A percentile compares a stretch with the other conserved stretches of the same genome.
phyloP scores from a whole-genome alignment of 2,329 filamentous ascomycete genomes.

The Sphaerulina populicola region DNA sequence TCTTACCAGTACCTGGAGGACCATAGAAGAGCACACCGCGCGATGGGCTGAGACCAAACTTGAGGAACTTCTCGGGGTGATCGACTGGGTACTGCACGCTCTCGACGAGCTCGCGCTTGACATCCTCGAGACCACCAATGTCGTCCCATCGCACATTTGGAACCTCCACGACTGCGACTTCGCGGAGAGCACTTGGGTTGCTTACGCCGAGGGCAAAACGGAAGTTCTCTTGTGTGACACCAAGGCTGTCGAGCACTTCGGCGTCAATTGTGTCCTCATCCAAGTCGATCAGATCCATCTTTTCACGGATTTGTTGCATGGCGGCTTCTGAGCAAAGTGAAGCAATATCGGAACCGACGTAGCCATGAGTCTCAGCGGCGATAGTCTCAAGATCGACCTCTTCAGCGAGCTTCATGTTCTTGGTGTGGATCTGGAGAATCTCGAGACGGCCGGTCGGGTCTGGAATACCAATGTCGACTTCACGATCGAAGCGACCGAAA shows the following conservation, averaged over 20 bases:
- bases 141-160: slow-evolving; percentile 99
- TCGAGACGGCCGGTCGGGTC: slow-evolving; percentile 97
- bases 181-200: slow-evolving; percentile 95
- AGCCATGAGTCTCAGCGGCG: slow-evolving; percentile 95
- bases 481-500: slow-evolving; percentile 97
- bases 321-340: slow-evolving; percentile 97
- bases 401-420: slow-evolving; percentile 99
- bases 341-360: slow-evolving; percentile 95
- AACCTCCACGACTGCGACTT: slow-evolving; percentile 97
- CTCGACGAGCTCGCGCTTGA: slow-evolving; percentile 99
- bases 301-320: slow-evolving; percentile 99
- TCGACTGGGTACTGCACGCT: slow-evolving; percentile 98
- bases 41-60: slow-evolving; percentile 95
- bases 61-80: slow-evolving; percentile 99
- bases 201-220: slow-evolving; percentile 94
- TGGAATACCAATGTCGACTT: slow-evolving; percentile 96
- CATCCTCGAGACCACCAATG: slow-evolving; percentile 93
- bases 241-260: slow-evolving; percentile 93
- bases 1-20: slow-evolving; percentile 99
- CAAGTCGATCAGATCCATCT: slow-evolving; percentile 99
- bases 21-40: slow-evolving; percentile 98
- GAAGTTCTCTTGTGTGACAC: slow-evolving; percentile 99
- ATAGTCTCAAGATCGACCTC: slow-evolving; percentile 97
- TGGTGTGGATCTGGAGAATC: slow-evolving; percentile 98
- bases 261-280: slow-evolving; percentile 99